These are phyloP conservation scores for Bisporella sp. DNA, from an alignment of 2,329 filamentous ascomycete genomes.

Conservation along the genomic window DNA sequence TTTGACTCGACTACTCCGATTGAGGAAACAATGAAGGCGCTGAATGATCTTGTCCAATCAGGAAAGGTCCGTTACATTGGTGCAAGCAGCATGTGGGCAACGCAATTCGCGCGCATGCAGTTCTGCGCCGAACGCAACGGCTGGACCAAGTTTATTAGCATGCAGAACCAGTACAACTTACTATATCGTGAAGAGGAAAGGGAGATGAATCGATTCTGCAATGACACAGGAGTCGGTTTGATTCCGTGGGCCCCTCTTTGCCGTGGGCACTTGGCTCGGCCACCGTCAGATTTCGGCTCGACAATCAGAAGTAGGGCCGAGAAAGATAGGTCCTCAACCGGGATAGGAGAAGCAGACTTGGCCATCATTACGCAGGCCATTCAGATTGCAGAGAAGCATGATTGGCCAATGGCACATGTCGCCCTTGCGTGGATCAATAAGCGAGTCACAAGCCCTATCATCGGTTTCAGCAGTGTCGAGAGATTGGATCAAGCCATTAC, in stretches of 20 bases:
- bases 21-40: slow-evolving; percentile 52
- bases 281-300: slow-evolving; percentile 13
- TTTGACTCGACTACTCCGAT: slow-evolving; percentile 41
- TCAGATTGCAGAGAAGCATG: slow-evolving; percentile 48
- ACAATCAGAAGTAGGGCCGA: slow-evolving; percentile 18
- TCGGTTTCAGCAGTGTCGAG: slow-evolving; percentile 42
- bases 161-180: slow-evolving; percentile 48
- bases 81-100: slow-evolving; percentile 37
- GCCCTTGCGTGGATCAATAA: slow-evolving; percentile 47
- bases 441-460: slow-evolving; percentile 40
- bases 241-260: slow-evolving; percentile 32
- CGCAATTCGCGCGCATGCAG: slow-evolving; percentile 41
- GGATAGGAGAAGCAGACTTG: slow-evolving; percentile 36
- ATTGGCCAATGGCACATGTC: slow-evolving; percentile 50
- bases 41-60: slow-evolving; percentile 48
- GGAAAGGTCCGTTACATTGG: slow-evolving; percentile 50
- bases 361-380: slow-evolving; percentile 47
- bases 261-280: slow-evolving; percentile 28
- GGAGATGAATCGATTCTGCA: slow-evolving; percentile 34
- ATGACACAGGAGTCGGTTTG: slow-evolving; percentile 36
- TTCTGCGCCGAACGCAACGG: slow-evolving; percentile 41
- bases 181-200: slow-evolving; percentile 49
- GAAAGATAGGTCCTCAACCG: slow-evolving; percentile 16
- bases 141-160: slow-evolving; percentile 47
- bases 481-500: slow-evolving; percentile 47